These are phyloP conservation scores for Pseudotsuga menziesii DNA, from an alignment of 75 land plant genomes.

Conservation along the genomic window DNA sequence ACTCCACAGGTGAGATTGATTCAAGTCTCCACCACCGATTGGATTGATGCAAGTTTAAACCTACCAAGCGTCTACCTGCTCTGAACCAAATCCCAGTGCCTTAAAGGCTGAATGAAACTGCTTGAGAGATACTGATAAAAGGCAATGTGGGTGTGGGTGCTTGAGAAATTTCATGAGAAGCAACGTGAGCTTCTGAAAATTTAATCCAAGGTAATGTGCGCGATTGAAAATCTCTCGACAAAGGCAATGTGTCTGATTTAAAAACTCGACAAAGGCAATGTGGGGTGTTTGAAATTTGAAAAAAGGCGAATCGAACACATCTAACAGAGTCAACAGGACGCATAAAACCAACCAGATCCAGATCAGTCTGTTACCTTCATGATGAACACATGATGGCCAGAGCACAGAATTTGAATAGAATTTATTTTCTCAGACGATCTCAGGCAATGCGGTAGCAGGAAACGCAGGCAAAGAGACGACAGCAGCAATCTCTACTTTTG, in stretches of 20 bases:
- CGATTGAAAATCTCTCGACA: background rate
- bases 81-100: background rate
- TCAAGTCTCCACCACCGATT: background rate
- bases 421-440: background rate
- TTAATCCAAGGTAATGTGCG: background rate
- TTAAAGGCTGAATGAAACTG: background rate
- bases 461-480: background rate
- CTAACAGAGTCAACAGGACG: background rate
- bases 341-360: constrained; percentile 1
- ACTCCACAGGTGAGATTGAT: background rate
- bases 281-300: background rate
- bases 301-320: background rate
- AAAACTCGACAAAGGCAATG: background rate
- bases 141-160: constrained; percentile 1
- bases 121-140: background rate
- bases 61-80: background rate
- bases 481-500: constrained; percentile 8
- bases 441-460: background rate
- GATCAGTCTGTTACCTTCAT: constrained; percentile 5
- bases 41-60: background rate
- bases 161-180: background rate
- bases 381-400: background rate
- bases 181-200: background rate
- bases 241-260: background rate
- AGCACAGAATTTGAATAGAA: background rate